Percentiles rank a stretch among this genome's conserved stretches.
Evolutionary conservation across 2,329 filamentous ascomycete species (phyloP).

Genomic region (Gyromitra esculenta): DNA sequence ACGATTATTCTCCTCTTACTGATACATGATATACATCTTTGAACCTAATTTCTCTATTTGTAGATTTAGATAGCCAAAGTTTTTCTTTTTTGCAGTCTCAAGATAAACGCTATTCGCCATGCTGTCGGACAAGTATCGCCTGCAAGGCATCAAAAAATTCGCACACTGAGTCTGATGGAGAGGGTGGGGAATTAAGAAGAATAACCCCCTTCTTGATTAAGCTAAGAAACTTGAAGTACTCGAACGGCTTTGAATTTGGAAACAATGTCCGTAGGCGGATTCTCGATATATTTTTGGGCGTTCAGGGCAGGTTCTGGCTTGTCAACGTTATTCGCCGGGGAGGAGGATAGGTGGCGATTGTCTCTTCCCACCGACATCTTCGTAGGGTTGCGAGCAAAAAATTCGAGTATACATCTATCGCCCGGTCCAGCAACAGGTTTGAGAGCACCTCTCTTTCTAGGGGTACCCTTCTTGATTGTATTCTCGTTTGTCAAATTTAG

Average conservation of each 20-base stretch:
- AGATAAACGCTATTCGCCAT: background rate
- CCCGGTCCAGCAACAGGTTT: background rate
- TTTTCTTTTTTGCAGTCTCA: background rate
- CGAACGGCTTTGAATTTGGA: constrained; percentile 22
- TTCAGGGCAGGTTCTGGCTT: background rate
- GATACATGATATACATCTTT: background rate
- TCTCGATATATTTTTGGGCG: background rate
- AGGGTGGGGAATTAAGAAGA: background rate
- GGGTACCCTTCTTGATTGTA: background rate
- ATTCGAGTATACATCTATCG: background rate
- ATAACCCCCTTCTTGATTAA: background rate
- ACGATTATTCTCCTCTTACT: background rate
- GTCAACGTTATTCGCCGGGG: background rate
- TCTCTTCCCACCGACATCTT: background rate
- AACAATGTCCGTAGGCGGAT: background rate
- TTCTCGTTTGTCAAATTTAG: background rate
- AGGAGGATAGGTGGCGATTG: background rate
- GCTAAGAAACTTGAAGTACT: constrained; percentile 4
- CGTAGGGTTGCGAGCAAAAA: background rate
- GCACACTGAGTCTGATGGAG: background rate
- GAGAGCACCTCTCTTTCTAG: background rate
- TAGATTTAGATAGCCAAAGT: background rate
- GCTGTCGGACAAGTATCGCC: background rate
- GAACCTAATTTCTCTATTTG: background rate
- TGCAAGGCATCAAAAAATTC: background rate